Evolutionary conservation across 257 asterid species (phyloP).

Genomic region (Catharanthus roseus): DNA sequence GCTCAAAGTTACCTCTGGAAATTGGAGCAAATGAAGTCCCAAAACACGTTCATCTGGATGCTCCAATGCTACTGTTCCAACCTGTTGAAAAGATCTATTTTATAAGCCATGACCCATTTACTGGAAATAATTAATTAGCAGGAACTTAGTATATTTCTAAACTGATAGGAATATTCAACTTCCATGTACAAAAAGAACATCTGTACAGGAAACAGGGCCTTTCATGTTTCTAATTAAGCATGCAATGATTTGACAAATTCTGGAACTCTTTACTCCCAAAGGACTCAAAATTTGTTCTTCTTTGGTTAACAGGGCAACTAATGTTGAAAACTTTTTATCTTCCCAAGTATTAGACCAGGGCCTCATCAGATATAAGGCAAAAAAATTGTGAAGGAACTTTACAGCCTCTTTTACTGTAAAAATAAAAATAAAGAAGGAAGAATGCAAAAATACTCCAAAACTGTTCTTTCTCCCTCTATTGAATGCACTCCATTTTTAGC

Average conservation of each 20-base stretch:
- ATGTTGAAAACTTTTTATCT: background rate
- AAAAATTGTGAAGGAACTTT: background rate
- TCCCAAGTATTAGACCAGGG: background rate
- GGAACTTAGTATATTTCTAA: background rate
- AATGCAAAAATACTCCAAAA: background rate
- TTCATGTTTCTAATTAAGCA: background rate
- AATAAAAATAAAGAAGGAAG: background rate
- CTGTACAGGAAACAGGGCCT: too few species aligned
- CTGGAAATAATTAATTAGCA: background rate
- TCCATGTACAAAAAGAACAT: background rate
- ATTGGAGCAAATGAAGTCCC: conserved; percentile 85
- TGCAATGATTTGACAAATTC: background rate
- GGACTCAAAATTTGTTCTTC: background rate
- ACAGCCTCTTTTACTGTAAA: background rate
- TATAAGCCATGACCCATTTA: background rate
- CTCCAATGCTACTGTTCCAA: conserved; percentile 53
- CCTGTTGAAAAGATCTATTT: conserved; percentile 40
- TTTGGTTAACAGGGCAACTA: background rate
- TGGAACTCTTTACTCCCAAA: background rate
- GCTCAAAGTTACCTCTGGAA: conserved; percentile 58
- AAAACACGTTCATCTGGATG: conserved; percentile 75
- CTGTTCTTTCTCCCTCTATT: background rate
- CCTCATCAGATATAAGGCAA: background rate
- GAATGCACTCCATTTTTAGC: too few species aligned
- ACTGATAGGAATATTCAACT: background rate